A percentile compares a stretch with the other conserved stretches of the same genome.
Conservation (phyloP, 2,329 filamentous ascomycete species). For the Ophiosphaerella herpotricha region DNA sequence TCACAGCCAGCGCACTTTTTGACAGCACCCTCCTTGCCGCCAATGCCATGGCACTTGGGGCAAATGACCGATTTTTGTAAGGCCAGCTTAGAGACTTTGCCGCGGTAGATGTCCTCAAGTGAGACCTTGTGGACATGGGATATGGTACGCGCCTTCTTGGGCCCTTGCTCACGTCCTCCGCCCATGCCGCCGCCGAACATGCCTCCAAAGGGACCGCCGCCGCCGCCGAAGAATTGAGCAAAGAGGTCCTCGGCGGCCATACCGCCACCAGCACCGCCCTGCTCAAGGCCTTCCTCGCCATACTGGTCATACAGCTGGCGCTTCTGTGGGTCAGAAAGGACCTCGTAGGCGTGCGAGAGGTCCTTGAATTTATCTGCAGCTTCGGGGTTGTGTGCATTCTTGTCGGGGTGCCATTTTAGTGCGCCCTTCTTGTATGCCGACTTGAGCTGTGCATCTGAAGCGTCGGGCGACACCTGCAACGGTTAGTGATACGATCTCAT, state of each 20-base stretch:
- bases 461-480: constrained; percentile 72
- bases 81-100: constrained; percentile 96
- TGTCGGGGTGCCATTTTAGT: constrained; percentile 87
- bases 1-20: constrained; percentile 90
- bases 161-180: constrained; percentile 78
- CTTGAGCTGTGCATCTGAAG: constrained; percentile 85
- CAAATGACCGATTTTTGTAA: constrained; percentile 98
- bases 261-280: constrained; percentile 76
- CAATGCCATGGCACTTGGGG: constrained; percentile 88
- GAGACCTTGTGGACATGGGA: constrained; percentile 98
- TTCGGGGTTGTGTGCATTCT: constrained; percentile 91
- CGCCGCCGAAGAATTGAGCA: constrained; percentile 87
- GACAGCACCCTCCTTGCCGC: constrained; percentile 97
- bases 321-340: constrained; percentile 90
- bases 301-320: constrained; percentile 93
- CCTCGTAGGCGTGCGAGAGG: constrained; percentile 92
- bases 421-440: constrained; percentile 86
- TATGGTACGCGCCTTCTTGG: constrained; percentile 91
- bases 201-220: constrained; percentile 68
- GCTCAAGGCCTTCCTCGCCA: constrained; percentile 92
- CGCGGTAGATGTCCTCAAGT: constrained; percentile 95
- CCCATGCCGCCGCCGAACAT: constrained; percentile 61
- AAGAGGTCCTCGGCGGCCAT: constrained; percentile 98
- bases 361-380: constrained; percentile 99
- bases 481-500: constrained; percentile 15